phyloP scores from a whole-genome alignment of 352 stramenopile species.

The Globisporangium megalacanthum region DNA sequence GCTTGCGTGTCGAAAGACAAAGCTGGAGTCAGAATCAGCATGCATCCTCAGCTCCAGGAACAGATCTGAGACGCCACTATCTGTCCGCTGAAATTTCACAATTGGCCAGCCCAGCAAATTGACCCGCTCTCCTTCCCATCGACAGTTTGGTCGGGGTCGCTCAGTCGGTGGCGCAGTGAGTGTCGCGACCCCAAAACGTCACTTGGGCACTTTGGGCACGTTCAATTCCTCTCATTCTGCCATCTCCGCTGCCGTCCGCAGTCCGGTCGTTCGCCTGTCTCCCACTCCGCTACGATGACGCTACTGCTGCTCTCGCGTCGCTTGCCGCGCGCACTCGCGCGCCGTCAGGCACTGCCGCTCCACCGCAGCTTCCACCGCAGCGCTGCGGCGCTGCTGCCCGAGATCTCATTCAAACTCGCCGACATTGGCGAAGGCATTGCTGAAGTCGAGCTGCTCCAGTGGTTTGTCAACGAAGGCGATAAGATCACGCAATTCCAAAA shows the following conservation, averaged over 20 bases:
- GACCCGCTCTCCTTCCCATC: not conserved
- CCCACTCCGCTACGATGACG: conserved; percentile 1
- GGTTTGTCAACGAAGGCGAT: conserved; percentile 94
- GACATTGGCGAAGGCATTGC: conserved; percentile 99
- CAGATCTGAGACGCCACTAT: not conserved
- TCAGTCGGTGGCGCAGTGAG: not conserved
- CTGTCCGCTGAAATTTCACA: conserved; percentile 1
- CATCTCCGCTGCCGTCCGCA: conserved; percentile 6
- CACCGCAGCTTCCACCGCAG: conserved; percentile 38
- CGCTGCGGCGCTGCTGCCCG: conserved; percentile 35
- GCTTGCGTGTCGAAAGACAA: too few relatives aligned
- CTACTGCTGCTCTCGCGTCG: conserved; percentile 10
- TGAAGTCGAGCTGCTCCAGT: conserved; percentile 98
- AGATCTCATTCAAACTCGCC: conserved; percentile 88
- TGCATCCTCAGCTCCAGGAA: too few relatives aligned
- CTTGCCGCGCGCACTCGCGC: conserved; percentile 5
- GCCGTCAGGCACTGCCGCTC: not conserved
- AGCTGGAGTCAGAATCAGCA: too few relatives aligned
- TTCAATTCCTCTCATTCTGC: conserved; percentile 8
- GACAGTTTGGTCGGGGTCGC: not conserved
- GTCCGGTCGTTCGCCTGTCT: not conserved
- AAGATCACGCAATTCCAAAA: conserved; percentile 95
- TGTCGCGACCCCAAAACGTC: not conserved
- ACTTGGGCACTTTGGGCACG: not conserved
- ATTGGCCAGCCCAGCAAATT: not conserved